Base-by-base conservation (phyloP, 495 filamentous ascomycete species). In the Cercophora samala region DNA sequence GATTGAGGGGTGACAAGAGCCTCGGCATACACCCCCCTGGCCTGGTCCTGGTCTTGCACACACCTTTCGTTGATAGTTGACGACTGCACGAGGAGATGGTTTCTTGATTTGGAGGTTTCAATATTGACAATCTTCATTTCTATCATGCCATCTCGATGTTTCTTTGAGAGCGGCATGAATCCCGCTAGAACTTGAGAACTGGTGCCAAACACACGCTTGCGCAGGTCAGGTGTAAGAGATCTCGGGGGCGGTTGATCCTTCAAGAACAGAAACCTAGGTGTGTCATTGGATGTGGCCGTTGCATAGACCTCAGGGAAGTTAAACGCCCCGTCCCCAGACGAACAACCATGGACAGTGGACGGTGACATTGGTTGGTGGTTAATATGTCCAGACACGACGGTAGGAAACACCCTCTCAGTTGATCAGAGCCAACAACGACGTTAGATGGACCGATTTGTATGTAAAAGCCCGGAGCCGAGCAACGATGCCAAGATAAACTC, bases 21-120 rank as follows among this genome's bases (percentile, higher is more conserved):
- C 66, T 68, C 66, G 66, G 66, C 66, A 51, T 22, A 46, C 37
- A 46, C 37, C 37, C 37, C 37, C 37, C n/a, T n/a, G n/a, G 8
- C 26, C 26, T 29, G 26, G 26, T 29, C 37, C 13, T 17, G 9
- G 29, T 32, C 29, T 17, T 46, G 8, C 37, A 46, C 37, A 46
- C 37, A 46, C 37, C 37, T 46, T 46, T 46, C 26, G 26, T 29
- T 46, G 37, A 1, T 13, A 46, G n/a, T n/a, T 0, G 2, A 46
- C 37, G 26, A 13, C 37, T 46, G n/a, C n/a, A n/a, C n/a, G n/a
- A 46, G 13, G 37, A 46, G 37, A 46, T 17, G 13, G 37, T 13
- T 46, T 46, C 37, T 46, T 13, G 37, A 46, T 46, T 17, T 46
- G 37, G 37, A 1, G 37, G n/a, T n/a, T 17, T 46, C 11, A 46